These are phyloP conservation scores for Earliella scabrosa DNA, from an alignment of 1,284 basidiomycete genomes.

Conservation along the genomic window DNA sequence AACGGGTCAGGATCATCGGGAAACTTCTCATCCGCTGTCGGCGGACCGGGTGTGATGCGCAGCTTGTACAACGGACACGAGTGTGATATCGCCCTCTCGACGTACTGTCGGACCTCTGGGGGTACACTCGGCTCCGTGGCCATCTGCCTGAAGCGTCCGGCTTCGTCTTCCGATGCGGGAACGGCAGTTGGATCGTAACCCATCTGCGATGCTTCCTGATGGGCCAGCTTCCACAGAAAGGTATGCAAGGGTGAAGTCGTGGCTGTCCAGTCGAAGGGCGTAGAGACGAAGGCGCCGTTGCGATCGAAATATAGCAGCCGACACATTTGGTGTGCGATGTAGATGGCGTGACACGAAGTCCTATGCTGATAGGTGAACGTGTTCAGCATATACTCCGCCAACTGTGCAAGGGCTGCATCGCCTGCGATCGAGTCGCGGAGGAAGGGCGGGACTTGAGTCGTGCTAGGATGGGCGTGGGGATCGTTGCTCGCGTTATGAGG, in stretches of 20 bases:
- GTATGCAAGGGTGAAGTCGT: not conserved
- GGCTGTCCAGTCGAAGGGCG: not conserved
- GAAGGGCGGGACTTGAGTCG: not conserved
- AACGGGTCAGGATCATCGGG: not conserved
- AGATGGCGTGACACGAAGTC: not conserved
- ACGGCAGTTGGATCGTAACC: slow-evolving; percentile 20
- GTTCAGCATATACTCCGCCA: not conserved
- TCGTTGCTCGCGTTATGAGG: not conserved
- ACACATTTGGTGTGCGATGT: not conserved
- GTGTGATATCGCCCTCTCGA: not conserved
- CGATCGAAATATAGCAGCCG: not conserved
- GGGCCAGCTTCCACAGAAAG: slow-evolving; percentile 6
- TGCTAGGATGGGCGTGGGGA: not conserved
- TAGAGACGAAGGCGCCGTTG: not conserved
- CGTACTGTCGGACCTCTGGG: not conserved
- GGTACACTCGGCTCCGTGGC: not conserved
- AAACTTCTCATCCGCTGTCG: not conserved
- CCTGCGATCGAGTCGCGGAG: not conserved
- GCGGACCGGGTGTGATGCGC: not conserved
- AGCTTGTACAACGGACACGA: not conserved
- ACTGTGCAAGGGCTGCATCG: not conserved
- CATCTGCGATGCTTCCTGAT: slow-evolving; percentile 9
- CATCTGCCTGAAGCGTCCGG: not conserved
- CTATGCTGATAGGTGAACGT: not conserved
- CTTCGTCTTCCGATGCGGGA: not conserved